These are phyloP conservation scores for Fusarium pseudonygamai DNA, from an alignment of 2,329 filamentous ascomycete genomes.

Conservation along the genomic window DNA sequence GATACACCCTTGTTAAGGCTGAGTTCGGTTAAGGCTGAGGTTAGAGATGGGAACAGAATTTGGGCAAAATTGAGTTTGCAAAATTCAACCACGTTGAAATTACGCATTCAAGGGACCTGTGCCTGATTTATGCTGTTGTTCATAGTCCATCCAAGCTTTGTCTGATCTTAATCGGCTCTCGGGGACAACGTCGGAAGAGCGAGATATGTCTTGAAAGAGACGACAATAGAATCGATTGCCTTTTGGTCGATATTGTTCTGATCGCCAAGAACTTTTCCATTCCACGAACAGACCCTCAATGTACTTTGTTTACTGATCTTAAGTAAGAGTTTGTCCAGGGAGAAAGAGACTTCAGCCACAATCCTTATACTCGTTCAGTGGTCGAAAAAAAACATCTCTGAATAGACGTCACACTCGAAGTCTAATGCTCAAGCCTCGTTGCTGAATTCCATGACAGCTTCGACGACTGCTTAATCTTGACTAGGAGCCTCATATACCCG, in stretches of 20 bases:
- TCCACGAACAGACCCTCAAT: neutral
- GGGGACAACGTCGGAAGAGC: neutral
- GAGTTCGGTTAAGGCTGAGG: neutral
- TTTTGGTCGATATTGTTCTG: neutral
- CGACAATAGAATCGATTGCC: neutral
- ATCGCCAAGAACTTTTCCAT: neutral
- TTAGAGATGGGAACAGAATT: neutral
- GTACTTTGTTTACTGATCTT: conserved; percentile 3
- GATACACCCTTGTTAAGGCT: neutral
- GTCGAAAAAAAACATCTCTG: neutral
- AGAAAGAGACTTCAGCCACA: conserved; percentile 30
- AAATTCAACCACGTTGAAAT: neutral
- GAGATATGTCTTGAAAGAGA: neutral
- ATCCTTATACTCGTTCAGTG: neutral
- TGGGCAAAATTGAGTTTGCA: neutral
- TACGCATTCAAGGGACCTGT: neutral
- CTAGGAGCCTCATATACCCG: conserved; percentile 13
- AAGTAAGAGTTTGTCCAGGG: neutral
- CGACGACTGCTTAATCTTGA: conserved; percentile 8
- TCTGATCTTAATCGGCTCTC: neutral
- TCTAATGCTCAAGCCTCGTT: neutral
- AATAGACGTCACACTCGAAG: conserved; percentile 13
- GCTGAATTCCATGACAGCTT: conserved; percentile 3
- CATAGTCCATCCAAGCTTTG: neutral
- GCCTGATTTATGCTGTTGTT: neutral